Evolutionary conservation across 1,284 basidiomycete genomes (phyloP).

Genomic region (Ganoderma sp.): DNA sequence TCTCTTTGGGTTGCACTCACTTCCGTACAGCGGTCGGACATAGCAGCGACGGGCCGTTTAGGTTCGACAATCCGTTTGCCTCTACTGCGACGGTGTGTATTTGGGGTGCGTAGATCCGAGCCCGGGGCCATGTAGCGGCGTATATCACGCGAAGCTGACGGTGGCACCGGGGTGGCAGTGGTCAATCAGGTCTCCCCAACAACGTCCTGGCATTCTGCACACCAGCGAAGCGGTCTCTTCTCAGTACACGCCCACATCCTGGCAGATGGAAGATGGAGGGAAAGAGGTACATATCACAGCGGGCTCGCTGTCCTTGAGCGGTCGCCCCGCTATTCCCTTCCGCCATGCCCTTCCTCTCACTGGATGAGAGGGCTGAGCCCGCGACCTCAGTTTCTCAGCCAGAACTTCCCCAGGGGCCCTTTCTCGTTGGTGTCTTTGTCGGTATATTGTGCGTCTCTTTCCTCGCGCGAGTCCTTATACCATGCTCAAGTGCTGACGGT

Average conservation of each 20-base stretch:
- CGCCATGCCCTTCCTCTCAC: slow-evolving; percentile 1
- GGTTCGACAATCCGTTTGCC: neutral
- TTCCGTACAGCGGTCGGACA: too few species aligned
- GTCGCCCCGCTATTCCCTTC: neutral
- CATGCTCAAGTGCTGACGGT: neutral
- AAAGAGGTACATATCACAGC: neutral
- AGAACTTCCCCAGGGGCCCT: neutral
- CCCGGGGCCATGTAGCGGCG: neutral
- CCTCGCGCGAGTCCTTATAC: neutral
- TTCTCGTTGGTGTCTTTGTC: slow-evolving; percentile 8
- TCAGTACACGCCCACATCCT: neutral
- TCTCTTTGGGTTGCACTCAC: too few species aligned
- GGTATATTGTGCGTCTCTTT: slow-evolving; percentile 6
- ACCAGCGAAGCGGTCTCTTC: neutral
- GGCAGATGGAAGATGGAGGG: slow-evolving; percentile 8
- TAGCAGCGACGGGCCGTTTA: neutral
- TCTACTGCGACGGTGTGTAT: neutral
- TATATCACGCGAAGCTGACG: slow-evolving; percentile 2
- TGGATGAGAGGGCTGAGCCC: neutral
- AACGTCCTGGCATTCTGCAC: neutral
- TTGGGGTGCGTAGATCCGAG: neutral
- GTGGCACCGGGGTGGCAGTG: slow-evolving; percentile 1
- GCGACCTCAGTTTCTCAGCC: neutral
- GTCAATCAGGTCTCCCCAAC: neutral
- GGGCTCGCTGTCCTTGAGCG: too few species aligned